phyloP scores from a whole-genome alignment of 495 filamentous ascomycete genomes.

The Penicillium goetzii region DNA sequence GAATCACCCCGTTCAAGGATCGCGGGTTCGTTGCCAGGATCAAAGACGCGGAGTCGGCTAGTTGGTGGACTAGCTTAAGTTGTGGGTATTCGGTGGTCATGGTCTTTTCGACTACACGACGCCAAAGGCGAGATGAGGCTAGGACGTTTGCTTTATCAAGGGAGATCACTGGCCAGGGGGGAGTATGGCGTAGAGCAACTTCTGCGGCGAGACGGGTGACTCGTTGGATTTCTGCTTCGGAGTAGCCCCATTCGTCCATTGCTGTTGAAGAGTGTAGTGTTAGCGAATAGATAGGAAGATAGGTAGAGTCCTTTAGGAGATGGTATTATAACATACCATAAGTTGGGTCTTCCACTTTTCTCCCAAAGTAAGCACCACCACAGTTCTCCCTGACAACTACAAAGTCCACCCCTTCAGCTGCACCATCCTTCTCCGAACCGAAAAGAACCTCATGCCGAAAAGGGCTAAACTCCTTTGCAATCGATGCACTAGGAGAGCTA shows the following conservation, averaged over 20 bases:
- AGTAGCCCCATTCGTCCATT: conserved; percentile 55
- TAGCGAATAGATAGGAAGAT: neutral
- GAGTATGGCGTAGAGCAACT: conserved; percentile 48
- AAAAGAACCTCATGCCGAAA: conserved; percentile 49
- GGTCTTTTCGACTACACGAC: conserved; percentile 47
- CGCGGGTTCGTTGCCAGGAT: conserved; percentile 54
- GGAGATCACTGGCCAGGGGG: conserved; percentile 50
- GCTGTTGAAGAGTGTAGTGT: conserved; percentile 27
- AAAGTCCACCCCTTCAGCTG: conserved; percentile 48
- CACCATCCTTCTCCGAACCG: neutral
- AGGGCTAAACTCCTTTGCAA: conserved; percentile 46
- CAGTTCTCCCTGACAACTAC: conserved; percentile 56
- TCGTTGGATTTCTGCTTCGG: conserved; percentile 49
- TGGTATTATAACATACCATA: conserved; percentile 35
- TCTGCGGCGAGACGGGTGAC: conserved; percentile 52
- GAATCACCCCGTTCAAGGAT: conserved; percentile 52
- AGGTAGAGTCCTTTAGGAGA: neutral
- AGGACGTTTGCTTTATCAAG: conserved; percentile 58
- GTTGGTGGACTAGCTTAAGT: conserved; percentile 49
- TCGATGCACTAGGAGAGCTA: conserved; percentile 41
- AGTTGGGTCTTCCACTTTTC: conserved; percentile 50
- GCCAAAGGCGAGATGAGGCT: conserved; percentile 54
- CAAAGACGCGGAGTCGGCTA: conserved; percentile 54
- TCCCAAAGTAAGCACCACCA: conserved; percentile 57
- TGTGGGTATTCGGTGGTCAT: conserved; percentile 54